phyloP scores from a whole-genome alignment of 2,329 filamentous ascomycete genomes.

The Calonectria multiphialidica region DNA sequence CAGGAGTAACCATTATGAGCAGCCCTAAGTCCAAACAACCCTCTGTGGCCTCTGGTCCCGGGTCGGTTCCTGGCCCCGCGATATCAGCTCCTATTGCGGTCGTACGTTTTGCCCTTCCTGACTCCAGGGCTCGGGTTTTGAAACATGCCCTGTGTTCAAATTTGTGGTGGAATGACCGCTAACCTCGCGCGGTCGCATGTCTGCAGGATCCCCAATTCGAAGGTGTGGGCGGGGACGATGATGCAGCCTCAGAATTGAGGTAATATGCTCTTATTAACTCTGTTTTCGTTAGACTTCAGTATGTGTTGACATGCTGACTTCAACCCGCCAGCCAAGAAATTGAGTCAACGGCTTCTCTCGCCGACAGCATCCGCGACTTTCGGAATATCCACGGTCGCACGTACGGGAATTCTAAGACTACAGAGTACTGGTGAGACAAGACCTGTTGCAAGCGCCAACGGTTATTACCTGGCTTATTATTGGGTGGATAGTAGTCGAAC shows the following conservation, averaged over 20 bases:
- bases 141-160: not conserved
- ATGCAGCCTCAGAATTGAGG: slow-evolving; percentile 21
- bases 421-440: slow-evolving; percentile 30
- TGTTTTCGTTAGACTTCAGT: not conserved
- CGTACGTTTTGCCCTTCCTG: slow-evolving; percentile 11
- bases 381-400: slow-evolving; percentile 34
- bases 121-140: not conserved
- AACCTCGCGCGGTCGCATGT: slow-evolving; percentile 8
- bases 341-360: slow-evolving; percentile 32
- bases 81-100: slow-evolving; percentile 27
- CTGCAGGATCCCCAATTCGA: slow-evolving; percentile 30
- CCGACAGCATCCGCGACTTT: slow-evolving; percentile 35
- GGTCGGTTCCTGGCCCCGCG: not conserved
- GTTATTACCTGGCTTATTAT: not conserved
- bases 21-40: not conserved
- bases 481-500: not conserved
- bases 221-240: slow-evolving; percentile 21
- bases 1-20: not conserved
- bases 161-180: slow-evolving; percentile 3
- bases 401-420: slow-evolving; percentile 35
- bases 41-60: slow-evolving; percentile 18
- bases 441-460: not conserved
- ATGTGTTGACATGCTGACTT: slow-evolving; percentile 4
- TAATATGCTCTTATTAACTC: slow-evolving; percentile 4
- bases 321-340: slow-evolving; percentile 15